phyloP scores from a whole-genome alignment of 495 filamentous ascomycete genomes.

The Trichodelitschia bisporula region DNA sequence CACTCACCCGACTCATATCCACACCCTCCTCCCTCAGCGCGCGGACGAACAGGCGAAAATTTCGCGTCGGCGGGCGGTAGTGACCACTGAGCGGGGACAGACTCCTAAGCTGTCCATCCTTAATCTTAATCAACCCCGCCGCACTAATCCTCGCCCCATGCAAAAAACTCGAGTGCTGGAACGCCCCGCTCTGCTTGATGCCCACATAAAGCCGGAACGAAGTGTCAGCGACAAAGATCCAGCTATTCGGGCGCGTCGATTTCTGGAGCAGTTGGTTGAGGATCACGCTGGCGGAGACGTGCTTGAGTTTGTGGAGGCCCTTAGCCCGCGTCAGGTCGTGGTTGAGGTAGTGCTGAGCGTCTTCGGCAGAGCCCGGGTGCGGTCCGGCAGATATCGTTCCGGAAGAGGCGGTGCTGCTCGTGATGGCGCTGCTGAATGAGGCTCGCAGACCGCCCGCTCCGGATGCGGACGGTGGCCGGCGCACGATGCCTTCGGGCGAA shows the following conservation, averaged over 20 bases:
- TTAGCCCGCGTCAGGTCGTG: conserved; percentile 27
- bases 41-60: conserved; percentile 59
- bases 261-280: conserved; percentile 48
- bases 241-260: conserved; percentile 50
- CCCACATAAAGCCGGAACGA: conserved; percentile 71
- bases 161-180: conserved; percentile 77
- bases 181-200: conserved; percentile 70
- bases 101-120: conserved; percentile 43
- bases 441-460: conserved; percentile 4
- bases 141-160: conserved; percentile 59
- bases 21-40: conserved; percentile 46
- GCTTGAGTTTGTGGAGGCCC: conserved; percentile 34
- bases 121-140: conserved; percentile 66
- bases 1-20: conserved; percentile 52
- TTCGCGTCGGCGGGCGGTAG: conserved; percentile 57
- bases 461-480: conserved; percentile 24
- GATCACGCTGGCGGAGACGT: conserved; percentile 41
- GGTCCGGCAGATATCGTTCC: neutral
- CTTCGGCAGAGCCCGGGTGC: conserved; percentile 10
- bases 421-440: conserved; percentile 3
- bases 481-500: conserved; percentile 54
- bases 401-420: neutral
- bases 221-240: conserved; percentile 82
- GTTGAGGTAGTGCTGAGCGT: conserved; percentile 26
- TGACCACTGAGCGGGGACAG: conserved; percentile 45